Conservation (phyloP, 225 moss, liverwort and hornwort genomes). For the Pseudisothecium myosuroides region DNA sequence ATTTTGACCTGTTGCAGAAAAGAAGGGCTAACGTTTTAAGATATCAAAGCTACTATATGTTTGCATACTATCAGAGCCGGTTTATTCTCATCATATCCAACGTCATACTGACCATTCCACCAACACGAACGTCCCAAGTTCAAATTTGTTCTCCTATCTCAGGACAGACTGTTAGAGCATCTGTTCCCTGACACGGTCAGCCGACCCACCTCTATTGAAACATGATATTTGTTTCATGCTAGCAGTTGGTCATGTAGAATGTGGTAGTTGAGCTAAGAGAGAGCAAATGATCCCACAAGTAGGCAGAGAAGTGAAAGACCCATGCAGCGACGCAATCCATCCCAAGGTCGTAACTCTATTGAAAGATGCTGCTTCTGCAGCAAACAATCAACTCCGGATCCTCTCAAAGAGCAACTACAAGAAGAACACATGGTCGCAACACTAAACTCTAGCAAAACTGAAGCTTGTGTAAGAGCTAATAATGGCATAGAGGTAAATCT, state of each 20-base stretch:
- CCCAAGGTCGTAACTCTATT: background rate
- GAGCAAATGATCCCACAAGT: background rate
- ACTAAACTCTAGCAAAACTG: slow-evolving; percentile 28
- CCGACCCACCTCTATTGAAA: background rate
- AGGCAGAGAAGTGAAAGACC: background rate
- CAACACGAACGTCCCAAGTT: background rate
- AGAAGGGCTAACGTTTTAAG: background rate
- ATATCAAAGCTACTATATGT: background rate
- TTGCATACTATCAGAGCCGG: background rate
- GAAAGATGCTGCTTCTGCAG: slow-evolving; percentile 7
- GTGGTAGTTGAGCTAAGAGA: background rate
- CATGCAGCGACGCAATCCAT: background rate
- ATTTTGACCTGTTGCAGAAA: background rate
- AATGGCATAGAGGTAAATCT: background rate
- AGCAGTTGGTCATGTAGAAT: background rate
- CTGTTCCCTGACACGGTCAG: background rate
- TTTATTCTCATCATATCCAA: background rate
- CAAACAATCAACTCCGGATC: background rate
- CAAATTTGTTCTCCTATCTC: background rate
- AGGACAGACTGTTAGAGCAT: background rate
- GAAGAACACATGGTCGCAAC: background rate
- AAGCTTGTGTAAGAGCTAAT: slow-evolving; percentile 4
- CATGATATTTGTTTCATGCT: background rate
- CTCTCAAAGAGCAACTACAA: background rate
- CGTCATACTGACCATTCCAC: background rate